Percentiles rank a stretch among this genome's conserved stretches.
These are phyloP conservation scores for Podaxis pistillaris DNA, from an alignment of 768 basidiomycete genomes.

Conservation along the genomic window DNA sequence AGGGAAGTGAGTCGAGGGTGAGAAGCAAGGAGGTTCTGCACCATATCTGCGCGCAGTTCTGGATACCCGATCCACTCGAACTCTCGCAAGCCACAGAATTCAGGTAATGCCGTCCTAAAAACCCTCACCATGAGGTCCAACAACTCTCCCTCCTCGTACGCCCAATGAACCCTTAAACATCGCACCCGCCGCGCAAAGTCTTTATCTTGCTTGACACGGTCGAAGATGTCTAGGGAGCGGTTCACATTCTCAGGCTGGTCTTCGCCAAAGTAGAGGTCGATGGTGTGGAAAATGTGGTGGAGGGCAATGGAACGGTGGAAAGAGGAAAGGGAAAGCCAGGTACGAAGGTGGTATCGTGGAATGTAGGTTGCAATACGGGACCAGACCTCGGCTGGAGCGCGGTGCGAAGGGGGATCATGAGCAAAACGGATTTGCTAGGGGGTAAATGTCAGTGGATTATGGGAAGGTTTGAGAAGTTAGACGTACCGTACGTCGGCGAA, in stretches of 20 bases:
- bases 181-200: constrained; percentile 60
- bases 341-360: constrained; percentile 65
- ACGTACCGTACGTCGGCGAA: constrained; percentile 49
- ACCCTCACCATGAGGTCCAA: constrained; percentile 62
- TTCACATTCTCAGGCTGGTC: constrained; percentile 55
- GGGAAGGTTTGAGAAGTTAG: not conserved
- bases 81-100: constrained; percentile 57
- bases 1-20: constrained; percentile 54
- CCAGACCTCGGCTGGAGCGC: constrained; percentile 67
- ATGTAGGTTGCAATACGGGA: constrained; percentile 60
- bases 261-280: constrained; percentile 68
- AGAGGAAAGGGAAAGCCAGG: constrained; percentile 63
- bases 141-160: constrained; percentile 68
- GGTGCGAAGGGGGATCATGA: constrained; percentile 56
- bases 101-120: constrained; percentile 60
- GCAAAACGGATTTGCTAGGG: constrained; percentile 47
- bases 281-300: constrained; percentile 62
- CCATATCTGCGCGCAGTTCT: constrained; percentile 66
- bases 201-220: constrained; percentile 61
- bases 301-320: constrained; percentile 66
- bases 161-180: constrained; percentile 63
- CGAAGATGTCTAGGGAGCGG: constrained; percentile 64
- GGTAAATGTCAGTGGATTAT: not conserved
- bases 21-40: constrained; percentile 51
- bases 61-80: constrained; percentile 82